Conservation (phyloP, 495 filamentous ascomycete species). For the Penicillium tannophilum region DNA sequence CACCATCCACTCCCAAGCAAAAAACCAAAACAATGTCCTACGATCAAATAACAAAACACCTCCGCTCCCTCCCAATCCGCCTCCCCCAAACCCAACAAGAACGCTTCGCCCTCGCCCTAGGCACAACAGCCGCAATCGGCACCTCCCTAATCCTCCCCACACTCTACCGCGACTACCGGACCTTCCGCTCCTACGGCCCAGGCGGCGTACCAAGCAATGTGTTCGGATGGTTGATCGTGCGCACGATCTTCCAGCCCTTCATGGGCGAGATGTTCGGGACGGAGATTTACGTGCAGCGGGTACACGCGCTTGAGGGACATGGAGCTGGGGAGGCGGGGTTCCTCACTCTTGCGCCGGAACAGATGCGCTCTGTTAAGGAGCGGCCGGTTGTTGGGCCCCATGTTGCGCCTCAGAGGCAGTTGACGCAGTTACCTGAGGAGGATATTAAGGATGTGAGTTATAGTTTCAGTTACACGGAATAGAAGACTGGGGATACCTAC, state of each 20-base stretch:
- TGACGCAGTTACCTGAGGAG: constrained; percentile 30
- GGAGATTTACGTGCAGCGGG: constrained; percentile 28
- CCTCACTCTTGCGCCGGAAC: constrained; percentile 20
- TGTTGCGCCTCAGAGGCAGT: constrained; percentile 39
- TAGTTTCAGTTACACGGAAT: background rate
- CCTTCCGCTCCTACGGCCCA: constrained; percentile 36
- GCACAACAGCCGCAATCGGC: constrained; percentile 25
- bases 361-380: constrained; percentile 13
- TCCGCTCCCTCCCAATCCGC: constrained; percentile 13
- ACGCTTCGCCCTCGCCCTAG: constrained; percentile 21
- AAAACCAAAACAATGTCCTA: constrained; percentile 9
- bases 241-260: constrained; percentile 32
- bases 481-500: background rate
- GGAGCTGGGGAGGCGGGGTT: constrained; percentile 27
- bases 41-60: constrained; percentile 9
- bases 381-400: constrained; percentile 35
- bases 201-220: constrained; percentile 38
- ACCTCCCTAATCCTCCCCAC: constrained; percentile 28
- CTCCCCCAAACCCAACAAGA: constrained; percentile 17
- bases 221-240: constrained; percentile 36
- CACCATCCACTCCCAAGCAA: background rate
- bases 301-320: constrained; percentile 31
- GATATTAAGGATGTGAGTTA: constrained; percentile 34
- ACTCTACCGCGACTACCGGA: constrained; percentile 36
- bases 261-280: constrained; percentile 37